Evolutionary conservation across 1,139 yeast species (phyloP).

Genomic region (Blastobotrys petasosporus): DNA sequence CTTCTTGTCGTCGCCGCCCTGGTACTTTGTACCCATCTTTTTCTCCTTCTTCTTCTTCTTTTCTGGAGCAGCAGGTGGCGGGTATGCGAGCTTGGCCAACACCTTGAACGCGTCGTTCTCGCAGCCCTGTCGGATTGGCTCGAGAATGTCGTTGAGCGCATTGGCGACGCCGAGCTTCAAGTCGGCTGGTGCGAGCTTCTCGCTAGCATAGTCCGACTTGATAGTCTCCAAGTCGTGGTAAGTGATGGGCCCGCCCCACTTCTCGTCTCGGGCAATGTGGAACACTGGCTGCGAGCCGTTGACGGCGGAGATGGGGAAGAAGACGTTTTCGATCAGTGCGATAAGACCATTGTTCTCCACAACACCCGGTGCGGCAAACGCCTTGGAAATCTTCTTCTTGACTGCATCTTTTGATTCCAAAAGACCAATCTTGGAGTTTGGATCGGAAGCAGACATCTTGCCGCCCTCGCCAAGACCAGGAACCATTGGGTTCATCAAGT

Average conservation of each 20-base stretch:
- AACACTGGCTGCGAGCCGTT: constrained; percentile 54
- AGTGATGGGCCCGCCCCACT: constrained; percentile 88
- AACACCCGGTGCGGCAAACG: constrained; percentile 94
- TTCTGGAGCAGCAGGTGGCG: constrained; percentile 56
- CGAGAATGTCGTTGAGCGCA: constrained; percentile 70
- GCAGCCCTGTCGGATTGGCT: constrained; percentile 75
- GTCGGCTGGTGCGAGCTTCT: constrained; percentile 84
- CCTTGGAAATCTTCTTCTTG: constrained; percentile 84
- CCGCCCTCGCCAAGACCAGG: constrained; percentile 96
- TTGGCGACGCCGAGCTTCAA: constrained; percentile 88
- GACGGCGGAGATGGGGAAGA: constrained; percentile 76
- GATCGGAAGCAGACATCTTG: constrained; percentile 98
- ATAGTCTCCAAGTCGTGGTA: constrained; percentile 65
- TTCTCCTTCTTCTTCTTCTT: constrained; percentile 59
- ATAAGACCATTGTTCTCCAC: constrained; percentile 86
- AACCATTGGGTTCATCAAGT: constrained; percentile 97
- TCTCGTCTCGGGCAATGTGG: constrained; percentile 84
- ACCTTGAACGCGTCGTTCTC: constrained; percentile 64
- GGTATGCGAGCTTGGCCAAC: constrained; percentile 75
- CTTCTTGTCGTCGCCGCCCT: constrained; percentile 44
- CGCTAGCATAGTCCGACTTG: constrained; percentile 63
- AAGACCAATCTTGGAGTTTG: constrained; percentile 91
- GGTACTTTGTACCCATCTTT: constrained; percentile 83
- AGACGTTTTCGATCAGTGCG: constrained; percentile 75
- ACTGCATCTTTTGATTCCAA: constrained; percentile 84